Base-by-base conservation (phyloP, 2,329 filamentous ascomycete genomes). In the Aspergillus carbonarius region DNA sequence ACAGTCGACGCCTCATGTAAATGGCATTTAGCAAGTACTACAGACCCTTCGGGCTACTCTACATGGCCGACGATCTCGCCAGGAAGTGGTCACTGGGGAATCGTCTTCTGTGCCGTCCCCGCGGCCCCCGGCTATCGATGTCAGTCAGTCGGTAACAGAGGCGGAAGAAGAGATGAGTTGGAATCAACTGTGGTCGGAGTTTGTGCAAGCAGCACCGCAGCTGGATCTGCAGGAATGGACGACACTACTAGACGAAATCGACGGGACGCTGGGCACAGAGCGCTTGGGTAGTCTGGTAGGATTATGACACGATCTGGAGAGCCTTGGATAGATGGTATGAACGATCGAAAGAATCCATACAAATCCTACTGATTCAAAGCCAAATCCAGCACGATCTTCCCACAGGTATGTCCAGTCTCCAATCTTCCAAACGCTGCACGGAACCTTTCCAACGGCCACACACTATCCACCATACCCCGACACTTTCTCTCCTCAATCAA, bases 381-480 rank as follows among this genome's bases (percentile, higher is more conserved):
- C 44, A 73, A 58, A 58, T 72, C 72, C 35, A 78, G 58, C 1
- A 80, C 70, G 18, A 81, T 73, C 66, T 81, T 81, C 2, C 78
- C 79, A 51, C 68, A 75, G 1, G 75, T 70, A 64, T 78, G 74
- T 1, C 78, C 76, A 32, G 68, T 66, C 42, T 74, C 72, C 34
- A 78, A 47, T 18, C 73, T 73, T 44, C 72, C 67, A 62, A 79
- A 78, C 2, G 75, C 78, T 51, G 72, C 67, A 56, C 74, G 62
- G 54, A 69, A 79, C 25, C 77, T 66, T 54, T 78, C 74, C 35
- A 80, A 64, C 10, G 68, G 64, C 67, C 68, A 80, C 10, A 78
- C 73, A 62, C 75, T 78, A 61, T 81, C 78, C 40, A 80, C 68
- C 18, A 75, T 59, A 3, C 70, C 63, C 35, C 64, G 71, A 54